Evolutionary conservation across 768 basidiomycete species (phyloP), one percentile per base, ranked within the genome.

Genomic region (Tulasnella sp.): DNA sequence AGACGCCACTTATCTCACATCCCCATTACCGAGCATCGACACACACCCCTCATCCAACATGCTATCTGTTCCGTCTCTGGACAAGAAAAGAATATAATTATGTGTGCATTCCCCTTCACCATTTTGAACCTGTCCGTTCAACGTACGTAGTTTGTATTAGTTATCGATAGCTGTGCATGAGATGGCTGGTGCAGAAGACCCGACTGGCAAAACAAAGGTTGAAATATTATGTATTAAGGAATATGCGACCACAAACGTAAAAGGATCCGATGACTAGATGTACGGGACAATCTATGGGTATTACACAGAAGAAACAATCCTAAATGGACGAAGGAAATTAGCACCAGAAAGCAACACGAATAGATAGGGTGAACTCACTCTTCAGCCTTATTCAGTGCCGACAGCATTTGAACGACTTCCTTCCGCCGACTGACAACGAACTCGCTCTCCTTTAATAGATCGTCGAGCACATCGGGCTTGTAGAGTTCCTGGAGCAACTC

Each of bases 401-500:
- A 77, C 55, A 98, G 84, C 92, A 97, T 96, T 67, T 83, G 78
- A 65, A 88, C 80, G 63, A 94, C 88, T 75, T 99, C 96, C 76
- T 93, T 94, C 74, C 95, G 81, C 68, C 94, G 81, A 71, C 75
- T 83, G 49, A 93, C 86, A 62, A 95, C 87, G 64, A 77, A 85
- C 68, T 96, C 93, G 65, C 86, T 89, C 78, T 91, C 95, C 76
- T 97, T 97, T 68, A 98, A 76, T 63, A 98, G 73, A 52, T 97
- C 95, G 49, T 95, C 91, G 30, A 99, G 78, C 15, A 96, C 91
- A 11, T 98, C 95, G 13, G 93, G 85, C 72, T 96, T 95, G 78
- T 99, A 99, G 24, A 99, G 78, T 75, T 97, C 89, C 69, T 96
- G 90, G 54, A 99, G 73, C 42, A 99, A 78, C 72, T 96, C 94